Conservation (phyloP, 441 rosid species). For the Euphorbia corollata region DNA sequence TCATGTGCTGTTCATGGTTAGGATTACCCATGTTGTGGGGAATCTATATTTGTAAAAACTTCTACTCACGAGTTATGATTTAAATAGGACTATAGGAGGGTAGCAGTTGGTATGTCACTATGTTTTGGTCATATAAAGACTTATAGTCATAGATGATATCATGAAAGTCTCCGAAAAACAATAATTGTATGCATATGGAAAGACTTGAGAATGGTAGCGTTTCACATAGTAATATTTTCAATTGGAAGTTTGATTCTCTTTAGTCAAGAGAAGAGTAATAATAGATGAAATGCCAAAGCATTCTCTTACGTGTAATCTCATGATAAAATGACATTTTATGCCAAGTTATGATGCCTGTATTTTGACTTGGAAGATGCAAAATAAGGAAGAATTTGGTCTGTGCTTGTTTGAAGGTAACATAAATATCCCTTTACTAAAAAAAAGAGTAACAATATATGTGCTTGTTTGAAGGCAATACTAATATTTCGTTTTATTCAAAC, state of each 20-base stretch:
- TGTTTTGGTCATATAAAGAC: neutral
- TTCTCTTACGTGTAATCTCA: neutral
- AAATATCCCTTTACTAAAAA: neutral
- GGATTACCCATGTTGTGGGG: neutral
- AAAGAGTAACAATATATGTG: neutral
- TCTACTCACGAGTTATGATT: too few species aligned
- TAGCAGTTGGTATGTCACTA: neutral
- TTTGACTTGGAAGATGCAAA: neutral
- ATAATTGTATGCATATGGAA: neutral
- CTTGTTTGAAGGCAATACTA: neutral
- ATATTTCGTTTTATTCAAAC: neutral
- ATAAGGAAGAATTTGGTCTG: neutral
- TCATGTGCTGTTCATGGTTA: neutral
- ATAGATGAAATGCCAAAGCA: neutral
- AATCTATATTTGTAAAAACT: neutral
- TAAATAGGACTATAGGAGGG: neutral
- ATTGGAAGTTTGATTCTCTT: neutral
- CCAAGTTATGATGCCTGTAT: neutral
- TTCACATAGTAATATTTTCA: neutral
- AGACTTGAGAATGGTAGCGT: neutral
- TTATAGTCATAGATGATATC: neutral
- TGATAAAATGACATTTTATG: neutral
- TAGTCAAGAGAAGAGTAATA: neutral
- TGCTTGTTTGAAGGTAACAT: neutral
- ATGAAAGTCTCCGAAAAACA: neutral